A percentile compares a stretch with the other conserved stretches of the same genome.
phyloP scores from a whole-genome alignment of 768 basidiomycete species.

The Calvatia gigantea region DNA sequence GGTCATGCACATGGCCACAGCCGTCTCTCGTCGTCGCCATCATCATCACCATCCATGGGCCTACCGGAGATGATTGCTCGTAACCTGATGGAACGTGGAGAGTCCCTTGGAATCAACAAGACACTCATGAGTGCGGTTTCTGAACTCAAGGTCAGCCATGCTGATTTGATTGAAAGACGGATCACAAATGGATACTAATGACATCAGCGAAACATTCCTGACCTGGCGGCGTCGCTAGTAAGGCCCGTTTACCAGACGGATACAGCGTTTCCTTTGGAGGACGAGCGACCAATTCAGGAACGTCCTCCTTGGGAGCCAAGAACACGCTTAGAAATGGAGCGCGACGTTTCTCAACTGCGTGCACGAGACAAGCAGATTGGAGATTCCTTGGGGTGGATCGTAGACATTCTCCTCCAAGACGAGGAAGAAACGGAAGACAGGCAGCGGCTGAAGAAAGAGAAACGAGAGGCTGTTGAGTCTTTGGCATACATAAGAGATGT shows the following conservation, averaged over 20 bases:
- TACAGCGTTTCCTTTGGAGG: conserved; percentile 58
- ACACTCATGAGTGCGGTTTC: conserved; percentile 78
- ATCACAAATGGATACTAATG: conserved; percentile 8
- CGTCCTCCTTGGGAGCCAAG: conserved; percentile 68
- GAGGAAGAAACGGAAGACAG: conserved; percentile 38
- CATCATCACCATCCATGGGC: conserved; percentile 42
- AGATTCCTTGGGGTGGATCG: conserved; percentile 69
- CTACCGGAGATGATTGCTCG: conserved; percentile 71
- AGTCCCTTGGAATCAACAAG: conserved; percentile 81
- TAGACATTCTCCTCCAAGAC: conserved; percentile 65
- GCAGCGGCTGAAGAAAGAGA: conserved; percentile 37
- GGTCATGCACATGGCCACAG: conserved; percentile 22
- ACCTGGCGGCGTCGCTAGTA: conserved; percentile 66
- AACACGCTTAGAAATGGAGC: conserved; percentile 67
- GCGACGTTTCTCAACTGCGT: conserved; percentile 52
- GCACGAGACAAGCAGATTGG: conserved; percentile 63
- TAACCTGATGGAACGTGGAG: conserved; percentile 70
- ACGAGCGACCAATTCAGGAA: conserved; percentile 55
- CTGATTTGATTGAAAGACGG: neutral
- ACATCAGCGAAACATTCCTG: conserved; percentile 77
- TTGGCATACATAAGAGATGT: conserved; percentile 77
- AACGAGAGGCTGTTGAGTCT: conserved; percentile 68
- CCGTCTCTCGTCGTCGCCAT: conserved; percentile 38
- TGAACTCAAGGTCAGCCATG: conserved; percentile 64
- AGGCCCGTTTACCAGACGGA: conserved; percentile 48